Evolutionary conservation across 805 yeast genomes (phyloP).

Genomic region (Starmerella vaccinii): DNA sequence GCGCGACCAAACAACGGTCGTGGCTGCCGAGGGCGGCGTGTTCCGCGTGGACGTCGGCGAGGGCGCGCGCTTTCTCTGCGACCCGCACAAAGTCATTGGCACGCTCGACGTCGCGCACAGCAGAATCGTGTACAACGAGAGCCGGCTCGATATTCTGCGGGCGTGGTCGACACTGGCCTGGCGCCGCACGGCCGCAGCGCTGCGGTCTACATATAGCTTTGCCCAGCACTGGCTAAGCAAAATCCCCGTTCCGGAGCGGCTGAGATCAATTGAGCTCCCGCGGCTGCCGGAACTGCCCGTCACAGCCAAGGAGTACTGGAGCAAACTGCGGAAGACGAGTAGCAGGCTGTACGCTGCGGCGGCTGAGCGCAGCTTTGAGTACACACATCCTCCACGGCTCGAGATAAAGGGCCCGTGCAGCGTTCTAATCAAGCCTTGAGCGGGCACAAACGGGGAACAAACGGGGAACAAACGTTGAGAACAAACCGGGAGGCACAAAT

Average conservation of each 20-base stretch:
- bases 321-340: background rate
- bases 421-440: conserved; percentile 9
- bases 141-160: conserved; percentile 10
- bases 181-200: background rate
- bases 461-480: no score
- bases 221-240: background rate
- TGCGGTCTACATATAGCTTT: background rate
- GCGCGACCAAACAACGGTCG: background rate
- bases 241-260: background rate
- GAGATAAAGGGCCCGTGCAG: conserved; percentile 16
- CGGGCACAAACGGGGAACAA: no score
- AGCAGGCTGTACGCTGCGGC: background rate
- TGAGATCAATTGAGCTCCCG: background rate
- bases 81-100: conserved; percentile 12
- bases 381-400: conserved; percentile 12
- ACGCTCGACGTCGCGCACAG: conserved; percentile 6
- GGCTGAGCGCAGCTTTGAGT: conserved; percentile 2
- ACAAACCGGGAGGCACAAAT: background rate
- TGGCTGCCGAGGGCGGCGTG: conserved; percentile 13
- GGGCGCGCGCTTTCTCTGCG: conserved; percentile 14
- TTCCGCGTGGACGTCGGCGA: conserved; percentile 16
- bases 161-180: background rate
- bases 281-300: background rate
- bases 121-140: conserved; percentile 8
- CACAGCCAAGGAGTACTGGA: background rate